A percentile compares a stretch with the other conserved stretches of the same genome.
Evolutionary conservation across 1,139 yeast genomes (phyloP).

Genomic region (Taphrina pruni): DNA sequence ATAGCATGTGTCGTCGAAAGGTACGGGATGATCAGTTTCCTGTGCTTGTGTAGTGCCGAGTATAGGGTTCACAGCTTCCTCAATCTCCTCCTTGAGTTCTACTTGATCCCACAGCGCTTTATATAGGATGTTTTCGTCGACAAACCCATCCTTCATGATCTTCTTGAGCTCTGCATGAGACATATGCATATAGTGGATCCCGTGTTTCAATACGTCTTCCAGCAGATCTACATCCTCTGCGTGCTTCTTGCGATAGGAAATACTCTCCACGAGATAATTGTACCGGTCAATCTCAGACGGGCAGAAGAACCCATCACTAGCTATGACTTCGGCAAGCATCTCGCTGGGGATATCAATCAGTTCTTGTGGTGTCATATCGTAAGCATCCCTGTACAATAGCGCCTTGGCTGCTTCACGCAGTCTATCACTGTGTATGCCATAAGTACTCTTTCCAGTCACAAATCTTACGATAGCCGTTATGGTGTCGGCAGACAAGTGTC

Average conservation of each 20-base stretch:
- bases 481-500: slow-evolving; percentile 52
- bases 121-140: slow-evolving; percentile 25
- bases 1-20: slow-evolving; percentile 34
- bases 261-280: slow-evolving; percentile 54
- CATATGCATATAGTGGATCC: slow-evolving; percentile 58
- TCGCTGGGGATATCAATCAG: slow-evolving; percentile 59
- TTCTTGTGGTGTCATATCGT: slow-evolving; percentile 55
- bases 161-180: slow-evolving; percentile 46
- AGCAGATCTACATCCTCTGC: slow-evolving; percentile 46
- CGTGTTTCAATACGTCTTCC: slow-evolving; percentile 53
- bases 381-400: slow-evolving; percentile 57
- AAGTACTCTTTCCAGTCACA: slow-evolving; percentile 54
- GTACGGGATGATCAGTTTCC: slow-evolving; percentile 31
- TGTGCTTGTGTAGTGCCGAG: slow-evolving; percentile 27
- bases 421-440: slow-evolving; percentile 57
- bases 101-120: slow-evolving; percentile 39
- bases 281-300: slow-evolving; percentile 63
- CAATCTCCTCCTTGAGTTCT: slow-evolving; percentile 33
- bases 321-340: slow-evolving; percentile 56
- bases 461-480: slow-evolving; percentile 54
- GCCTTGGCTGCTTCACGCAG: slow-evolving; percentile 59
- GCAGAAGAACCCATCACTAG: slow-evolving; percentile 60
- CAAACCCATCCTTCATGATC: slow-evolving; percentile 25
- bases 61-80: slow-evolving; percentile 1
- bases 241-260: slow-evolving; percentile 51